Percentiles rank a stretch among this genome's conserved stretches.
These are phyloP conservation scores for Irpex sp. DNA, from an alignment of 1,284 basidiomycete genomes.

Conservation along the genomic window DNA sequence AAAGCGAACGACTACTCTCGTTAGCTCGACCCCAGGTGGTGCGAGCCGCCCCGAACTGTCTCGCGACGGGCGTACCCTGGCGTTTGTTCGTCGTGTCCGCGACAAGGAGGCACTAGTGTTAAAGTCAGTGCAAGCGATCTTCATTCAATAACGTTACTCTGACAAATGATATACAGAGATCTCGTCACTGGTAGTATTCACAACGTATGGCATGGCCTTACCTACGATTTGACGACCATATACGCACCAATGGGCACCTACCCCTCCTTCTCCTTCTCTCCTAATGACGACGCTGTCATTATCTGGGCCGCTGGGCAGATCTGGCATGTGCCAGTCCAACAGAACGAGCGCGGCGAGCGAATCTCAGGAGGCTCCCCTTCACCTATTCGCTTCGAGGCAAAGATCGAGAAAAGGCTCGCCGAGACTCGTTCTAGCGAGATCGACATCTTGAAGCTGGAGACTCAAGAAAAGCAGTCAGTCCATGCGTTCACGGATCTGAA, in stretches of 20 bases:
- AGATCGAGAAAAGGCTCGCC: slow-evolving; percentile 59
- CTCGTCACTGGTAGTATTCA: slow-evolving; percentile 59
- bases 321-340: slow-evolving; percentile 50
- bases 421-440: slow-evolving; percentile 47
- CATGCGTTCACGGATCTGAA: slow-evolving; percentile 58
- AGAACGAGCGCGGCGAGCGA: slow-evolving; percentile 48
- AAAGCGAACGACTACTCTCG: slow-evolving; percentile 46
- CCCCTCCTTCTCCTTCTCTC: slow-evolving; percentile 67
- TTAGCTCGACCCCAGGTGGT: slow-evolving; percentile 57
- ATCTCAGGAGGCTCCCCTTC: slow-evolving; percentile 37
- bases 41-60: slow-evolving; percentile 71
- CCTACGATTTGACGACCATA: slow-evolving; percentile 57
- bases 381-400: slow-evolving; percentile 56
- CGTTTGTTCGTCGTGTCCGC: slow-evolving; percentile 69
- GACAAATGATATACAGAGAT: slow-evolving; percentile 41
- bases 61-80: slow-evolving; percentile 62
- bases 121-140: slow-evolving; percentile 42
- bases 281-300: slow-evolving; percentile 56
- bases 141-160: background rate
- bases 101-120: slow-evolving; percentile 69
- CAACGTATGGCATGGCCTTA: slow-evolving; percentile 66
- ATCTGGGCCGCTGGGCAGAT: slow-evolving; percentile 75
- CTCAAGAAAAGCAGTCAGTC: slow-evolving; percentile 48
- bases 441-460: slow-evolving; percentile 51
- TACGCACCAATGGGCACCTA: slow-evolving; percentile 76